Evolutionary conservation across 73 alveolate species (phyloP).

Genomic region (Blepharisma stoltei): DNA sequence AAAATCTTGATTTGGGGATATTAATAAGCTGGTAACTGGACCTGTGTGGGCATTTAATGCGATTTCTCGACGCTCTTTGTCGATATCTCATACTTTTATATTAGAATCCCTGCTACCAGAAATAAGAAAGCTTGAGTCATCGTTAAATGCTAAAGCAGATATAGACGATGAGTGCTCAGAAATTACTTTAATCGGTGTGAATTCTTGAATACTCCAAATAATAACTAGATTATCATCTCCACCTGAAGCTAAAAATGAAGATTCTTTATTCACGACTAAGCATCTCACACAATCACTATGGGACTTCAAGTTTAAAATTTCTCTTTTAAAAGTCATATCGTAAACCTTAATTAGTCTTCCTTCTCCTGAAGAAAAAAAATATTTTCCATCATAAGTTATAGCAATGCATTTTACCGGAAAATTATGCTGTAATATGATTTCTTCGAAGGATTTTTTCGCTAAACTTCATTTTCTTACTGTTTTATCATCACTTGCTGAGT

Average conservation of each 20-base stretch:
- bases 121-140: neutral
- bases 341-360: neutral
- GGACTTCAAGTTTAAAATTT: conserved; percentile 8
- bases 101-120: neutral
- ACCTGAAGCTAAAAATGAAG: conserved; percentile 17
- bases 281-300: neutral
- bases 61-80: conserved; percentile 18
- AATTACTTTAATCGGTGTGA: conserved; percentile 20
- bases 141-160: neutral
- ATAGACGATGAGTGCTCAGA: neutral
- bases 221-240: conserved; percentile 25
- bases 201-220: conserved; percentile 11
- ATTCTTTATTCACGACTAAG: neutral
- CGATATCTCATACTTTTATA: neutral
- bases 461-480: neutral
- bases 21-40: neutral
- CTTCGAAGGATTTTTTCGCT: neutral
- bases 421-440: neutral
- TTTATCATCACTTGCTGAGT: neutral
- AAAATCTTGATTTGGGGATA: neutral
- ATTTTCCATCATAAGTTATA: neutral
- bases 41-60: neutral
- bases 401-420: conserved; percentile 2
- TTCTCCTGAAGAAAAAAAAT: conserved; percentile 16
- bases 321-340: neutral